A percentile compares a stretch with the other conserved stretches of the same genome.
phyloP scores from a whole-genome alignment of 2,329 filamentous ascomycete genomes.

The Colletotrichum australisinense region DNA sequence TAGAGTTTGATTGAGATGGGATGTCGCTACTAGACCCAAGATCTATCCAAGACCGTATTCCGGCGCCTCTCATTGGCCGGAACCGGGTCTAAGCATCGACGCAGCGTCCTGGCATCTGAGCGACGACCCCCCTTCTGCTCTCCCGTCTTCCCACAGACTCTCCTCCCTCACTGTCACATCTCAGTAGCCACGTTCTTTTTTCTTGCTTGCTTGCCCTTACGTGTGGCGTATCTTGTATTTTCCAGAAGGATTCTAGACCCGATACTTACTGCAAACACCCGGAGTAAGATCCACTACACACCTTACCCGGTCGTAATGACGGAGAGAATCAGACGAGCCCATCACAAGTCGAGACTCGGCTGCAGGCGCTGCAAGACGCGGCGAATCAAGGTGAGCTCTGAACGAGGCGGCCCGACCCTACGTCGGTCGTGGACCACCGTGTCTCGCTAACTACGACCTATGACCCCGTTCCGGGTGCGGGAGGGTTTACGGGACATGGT shows the following conservation, averaged over 20 bases:
- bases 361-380: neutral
- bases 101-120: neutral
- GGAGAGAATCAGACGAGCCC: neutral
- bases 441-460: no score
- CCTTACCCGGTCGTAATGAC: neutral
- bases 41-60: neutral
- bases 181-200: neutral
- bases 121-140: neutral
- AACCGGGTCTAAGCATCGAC: neutral
- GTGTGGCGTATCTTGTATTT: neutral
- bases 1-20: neutral
- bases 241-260: neutral
- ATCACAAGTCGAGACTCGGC: neutral
- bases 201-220: no score
- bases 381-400: neutral
- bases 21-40: neutral
- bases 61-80: neutral
- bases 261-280: neutral
- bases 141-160: neutral
- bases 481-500: neutral
- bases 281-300: neutral
- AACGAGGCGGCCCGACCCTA: neutral
- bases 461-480: neutral
- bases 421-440: no score
- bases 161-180: neutral